Evolutionary conservation across 805 yeast genomes (phyloP), one percentile per base, ranked within the genome.

Genomic region (Starmerella asiatica): DNA sequence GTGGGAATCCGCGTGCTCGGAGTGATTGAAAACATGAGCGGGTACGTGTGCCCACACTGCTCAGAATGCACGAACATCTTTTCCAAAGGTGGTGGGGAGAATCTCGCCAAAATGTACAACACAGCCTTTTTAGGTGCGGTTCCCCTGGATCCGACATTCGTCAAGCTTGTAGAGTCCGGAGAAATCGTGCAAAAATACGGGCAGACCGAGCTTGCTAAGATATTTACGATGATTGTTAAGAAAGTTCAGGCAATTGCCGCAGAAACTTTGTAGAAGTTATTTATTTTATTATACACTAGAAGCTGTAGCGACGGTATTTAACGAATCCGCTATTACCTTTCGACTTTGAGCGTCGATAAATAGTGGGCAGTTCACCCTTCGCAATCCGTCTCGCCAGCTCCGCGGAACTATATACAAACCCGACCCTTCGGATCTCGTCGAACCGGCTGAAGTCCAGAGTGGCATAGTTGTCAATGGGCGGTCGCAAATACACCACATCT

Each of bases 11-110:
- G 69, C 20, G 71, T 88, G 1, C 56, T 91, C 40, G 99, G 99
- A 0, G 71, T 91, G 3, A 73, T 91, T 8, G 99, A 91, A 57
- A 91, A 91, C 54, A 88, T 91, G 98, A 76, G 93, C 36, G 99
- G 99, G 1, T 91, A 82, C 54, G 75, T 85, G 3, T 91, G 99
- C 56, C 98, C 98, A 0, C 74, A 75, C 56, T 91, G 99, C 57
- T 72, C 79, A 1, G 97, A 88, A 55, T 62, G 67, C 42, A 85
- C 96, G 3, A 77, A 86, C 56, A 81, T 91, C 19, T 91, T 91
- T 57, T 82, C 91, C 49, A 72, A 79, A 38, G 98, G 97, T 7
- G 99, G 99, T 21, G 99, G 99, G 2, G 58, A 69, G 49, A 62
- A 59, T 14, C 62, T 91, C 35, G 78, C 95, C n/a, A 61, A 65